Evolutionary conservation across 306 rosid species (phyloP), one percentile per base, ranked within the genome.

Genomic region (Rosa rugosa): DNA sequence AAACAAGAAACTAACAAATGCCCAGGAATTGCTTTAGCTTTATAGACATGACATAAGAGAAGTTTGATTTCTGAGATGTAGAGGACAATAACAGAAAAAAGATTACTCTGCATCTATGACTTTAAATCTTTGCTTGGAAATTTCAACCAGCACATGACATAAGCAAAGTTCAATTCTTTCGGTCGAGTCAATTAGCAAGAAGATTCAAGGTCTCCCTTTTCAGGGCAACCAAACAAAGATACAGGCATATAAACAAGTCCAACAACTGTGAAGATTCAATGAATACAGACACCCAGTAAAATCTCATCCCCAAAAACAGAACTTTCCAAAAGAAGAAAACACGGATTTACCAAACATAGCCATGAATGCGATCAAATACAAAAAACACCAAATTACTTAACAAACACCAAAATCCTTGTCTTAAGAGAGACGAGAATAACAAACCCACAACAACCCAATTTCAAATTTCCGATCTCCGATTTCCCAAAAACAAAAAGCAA

Each of bases 291-390:
- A 65, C 66, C 63, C 60, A 60, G 59, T 69, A 45, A 64, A 65
- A 50, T 46, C 73, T 23, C 41, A 23, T 16, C 38, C 23, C 70
- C 38, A 42, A 76, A 74, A 49, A 49, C 45, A 69, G 56, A 83
- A 59, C 68, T 77, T 72, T 62, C 87, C 75, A 18, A 66, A 57
- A 27, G 65, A 73, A 77, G 66, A 57, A 75, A 71, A 77, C 83
- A 50, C 72, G 79, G 23, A 27, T 82, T 85, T 71, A 20, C 85
- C 82, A 80, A 85, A 80, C 75, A 53, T 78, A 83, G 79, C 65
- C 50, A 22, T 18, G 72, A 71, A 47, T 53, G 62, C 79, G 57
- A 70, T 56, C 57, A 73, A 13, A 18, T 18, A 57, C 64, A 11
- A 41, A 69, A 62, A 23, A 64, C 36, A 25, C 12, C 27, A 64